phyloP scores from a whole-genome alignment of 192 early-diverging fungal genomes.

The Physocladia obscura region DNA sequence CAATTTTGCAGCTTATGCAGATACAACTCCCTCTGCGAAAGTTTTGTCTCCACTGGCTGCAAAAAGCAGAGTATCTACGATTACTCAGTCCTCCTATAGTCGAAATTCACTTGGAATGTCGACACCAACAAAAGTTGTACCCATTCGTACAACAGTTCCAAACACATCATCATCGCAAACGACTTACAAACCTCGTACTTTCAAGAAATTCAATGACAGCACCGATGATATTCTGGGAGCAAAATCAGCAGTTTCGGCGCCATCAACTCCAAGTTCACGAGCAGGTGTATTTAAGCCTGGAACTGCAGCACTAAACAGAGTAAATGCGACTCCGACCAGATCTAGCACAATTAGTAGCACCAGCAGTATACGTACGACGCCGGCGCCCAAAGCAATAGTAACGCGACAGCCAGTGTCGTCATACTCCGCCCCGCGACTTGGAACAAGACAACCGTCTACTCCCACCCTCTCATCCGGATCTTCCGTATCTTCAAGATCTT shows the following conservation, averaged over 20 bases:
- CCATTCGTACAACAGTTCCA: background rate
- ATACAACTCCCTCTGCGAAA: no score
- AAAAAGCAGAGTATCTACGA: background rate
- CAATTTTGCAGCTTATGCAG: constrained; percentile 14
- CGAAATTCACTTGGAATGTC: background rate
- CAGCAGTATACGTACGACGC: background rate
- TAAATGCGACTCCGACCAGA: background rate
- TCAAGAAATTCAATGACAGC: constrained; percentile 40
- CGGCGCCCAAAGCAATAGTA: background rate
- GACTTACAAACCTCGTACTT: constrained; percentile 35
- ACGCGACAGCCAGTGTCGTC: background rate
- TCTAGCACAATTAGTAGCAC: no score
- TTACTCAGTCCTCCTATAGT: constrained; percentile 1
- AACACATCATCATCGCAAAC: background rate
- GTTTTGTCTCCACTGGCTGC: no score
- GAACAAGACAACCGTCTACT: background rate
- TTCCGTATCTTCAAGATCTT: background rate
- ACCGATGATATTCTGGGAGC: background rate
- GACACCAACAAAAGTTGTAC: no score
- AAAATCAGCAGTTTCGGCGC: background rate
- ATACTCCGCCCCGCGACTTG: background rate
- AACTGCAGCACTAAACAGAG: background rate
- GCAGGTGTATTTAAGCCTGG: no score
- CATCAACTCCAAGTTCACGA: background rate
- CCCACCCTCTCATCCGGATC: background rate